Percentiles rank a stretch among this genome's conserved stretches.
phyloP scores from a whole-genome alignment of 2,329 filamentous ascomycete genomes.

The Plenodomus biglobosus region DNA sequence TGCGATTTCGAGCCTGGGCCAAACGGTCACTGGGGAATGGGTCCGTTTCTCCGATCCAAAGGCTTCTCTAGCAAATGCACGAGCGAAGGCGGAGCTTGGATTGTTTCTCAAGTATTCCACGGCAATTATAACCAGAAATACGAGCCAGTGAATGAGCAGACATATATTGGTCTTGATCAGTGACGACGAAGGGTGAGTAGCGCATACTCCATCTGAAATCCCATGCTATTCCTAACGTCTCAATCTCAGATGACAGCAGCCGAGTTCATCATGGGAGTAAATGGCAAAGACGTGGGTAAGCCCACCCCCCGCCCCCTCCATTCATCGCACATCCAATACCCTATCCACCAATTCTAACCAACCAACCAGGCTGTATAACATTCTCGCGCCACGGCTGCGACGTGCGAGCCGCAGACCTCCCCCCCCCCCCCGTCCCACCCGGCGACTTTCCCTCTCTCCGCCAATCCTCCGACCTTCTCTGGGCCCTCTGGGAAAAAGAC shows the following conservation, averaged over 20 bases:
- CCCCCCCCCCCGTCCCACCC: background rate
- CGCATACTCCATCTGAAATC: background rate
- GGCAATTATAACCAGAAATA: background rate
- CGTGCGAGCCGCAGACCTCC: background rate
- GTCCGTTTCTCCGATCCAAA: background rate
- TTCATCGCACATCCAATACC: background rate
- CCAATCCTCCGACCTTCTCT: conserved; percentile 1
- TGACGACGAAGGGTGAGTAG: background rate
- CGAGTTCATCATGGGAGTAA: background rate
- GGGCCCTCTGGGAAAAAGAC: conserved; percentile 1
- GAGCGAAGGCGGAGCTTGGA: background rate
- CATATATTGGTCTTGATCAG: background rate
- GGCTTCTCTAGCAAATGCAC: background rate
- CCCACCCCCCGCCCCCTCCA: no score
- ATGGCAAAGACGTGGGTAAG: background rate
- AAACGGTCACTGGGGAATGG: background rate
- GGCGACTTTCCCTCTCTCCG: background rate
- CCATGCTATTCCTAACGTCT: background rate
- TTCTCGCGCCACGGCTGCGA: background rate
- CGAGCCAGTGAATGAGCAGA: background rate
- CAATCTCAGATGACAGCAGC: background rate
- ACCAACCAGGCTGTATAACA: background rate
- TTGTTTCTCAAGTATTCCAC: background rate
- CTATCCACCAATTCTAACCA: background rate
- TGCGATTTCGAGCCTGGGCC: background rate